Base-by-base conservation (phyloP, 176 grass and related monocot genomes). In the Metroxylon sagu region DNA sequence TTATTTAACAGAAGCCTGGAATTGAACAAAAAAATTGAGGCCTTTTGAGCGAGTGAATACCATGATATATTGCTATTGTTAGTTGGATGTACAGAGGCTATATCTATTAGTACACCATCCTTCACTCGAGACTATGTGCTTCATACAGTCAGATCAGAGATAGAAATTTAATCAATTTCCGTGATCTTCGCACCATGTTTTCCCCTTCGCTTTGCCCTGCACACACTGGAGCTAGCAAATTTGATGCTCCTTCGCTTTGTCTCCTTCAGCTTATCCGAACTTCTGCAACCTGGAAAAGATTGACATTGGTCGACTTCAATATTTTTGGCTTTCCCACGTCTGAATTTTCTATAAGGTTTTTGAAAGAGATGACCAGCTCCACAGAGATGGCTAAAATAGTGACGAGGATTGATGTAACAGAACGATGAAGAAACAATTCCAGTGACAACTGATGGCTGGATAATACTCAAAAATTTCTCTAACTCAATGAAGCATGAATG, bases 401-500 rank as follows among this genome's bases (percentile, higher is more conserved):
- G 48, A 4, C 57, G 61, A 50, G 86, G 91, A 53, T 96, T 79
- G 29, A 87, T 28, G 8, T 87, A 73, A 61, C 72, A 87, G 57
- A 50, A 85, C 3, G 91, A 80, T 6, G 80, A 73, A 29, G 83
- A 72, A 30, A 90, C 72, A 6, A 90, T 90, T 17, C 86, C 80
- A 8, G 61, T 43, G 10, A 87, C 74, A 5, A 71, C 53, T 53
- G 80, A 90, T 50, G 86, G 86, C 15, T 70, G 62, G 6, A 82
- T 49, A 52, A 75, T 48, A 1, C 75, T 85, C 76, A 96, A 66
- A 54, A 96, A 84, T 64, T 90, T 72, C 74, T 77, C 69, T 54
- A 90, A 14, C 79, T 96, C 86, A 30, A 53, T 16, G 30, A 87
- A 96, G 71, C 85, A 86, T 51, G 91, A 79, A 52, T 95, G 91